These are phyloP conservation scores for Coelastrella sp. DNA, from an alignment of 139 green algal genomes.

Conservation along the genomic window DNA sequence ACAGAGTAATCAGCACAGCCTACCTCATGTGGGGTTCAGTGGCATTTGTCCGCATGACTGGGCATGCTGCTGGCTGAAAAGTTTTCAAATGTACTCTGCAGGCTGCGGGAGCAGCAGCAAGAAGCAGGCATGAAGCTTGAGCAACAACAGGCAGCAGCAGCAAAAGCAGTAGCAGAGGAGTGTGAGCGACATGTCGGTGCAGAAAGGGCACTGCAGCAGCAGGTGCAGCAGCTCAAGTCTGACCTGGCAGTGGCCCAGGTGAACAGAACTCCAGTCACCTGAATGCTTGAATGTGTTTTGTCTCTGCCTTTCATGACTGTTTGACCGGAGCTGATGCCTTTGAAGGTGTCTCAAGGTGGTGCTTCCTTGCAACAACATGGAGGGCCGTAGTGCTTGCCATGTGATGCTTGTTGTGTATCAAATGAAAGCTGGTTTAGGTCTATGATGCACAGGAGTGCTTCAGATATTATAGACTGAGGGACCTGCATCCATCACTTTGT, in stretches of 20 bases:
- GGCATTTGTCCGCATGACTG: background rate
- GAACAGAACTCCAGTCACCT: too few species aligned
- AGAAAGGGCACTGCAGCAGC: slow-evolving; percentile 52
- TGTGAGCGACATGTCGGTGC: slow-evolving; percentile 4
- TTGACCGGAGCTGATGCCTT: too few species aligned
- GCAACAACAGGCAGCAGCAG: slow-evolving; percentile 49
- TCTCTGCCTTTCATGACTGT: too few species aligned
- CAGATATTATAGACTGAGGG: too few species aligned
- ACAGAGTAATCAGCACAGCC: background rate
- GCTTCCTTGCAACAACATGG: too few species aligned
- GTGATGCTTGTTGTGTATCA: too few species aligned
- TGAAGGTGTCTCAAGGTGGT: too few species aligned
- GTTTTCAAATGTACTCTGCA: slow-evolving; percentile 6
- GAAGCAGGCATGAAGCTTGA: slow-evolving; percentile 44
- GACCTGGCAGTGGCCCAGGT: slow-evolving; percentile 40
- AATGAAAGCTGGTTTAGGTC: too few species aligned
- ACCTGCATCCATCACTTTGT: too few species aligned
- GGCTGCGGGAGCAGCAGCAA: slow-evolving; percentile 48
- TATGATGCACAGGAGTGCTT: background rate
- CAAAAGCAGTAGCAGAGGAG: slow-evolving; percentile 46
- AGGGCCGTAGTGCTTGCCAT: too few species aligned
- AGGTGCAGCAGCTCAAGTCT: slow-evolving; percentile 40
- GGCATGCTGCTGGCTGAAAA: background rate
- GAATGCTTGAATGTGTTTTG: too few species aligned
- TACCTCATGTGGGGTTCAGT: background rate